Conservation (phyloP, 2,329 filamentous ascomycete genomes). For the Neopestalotiopsis rosae region DNA sequence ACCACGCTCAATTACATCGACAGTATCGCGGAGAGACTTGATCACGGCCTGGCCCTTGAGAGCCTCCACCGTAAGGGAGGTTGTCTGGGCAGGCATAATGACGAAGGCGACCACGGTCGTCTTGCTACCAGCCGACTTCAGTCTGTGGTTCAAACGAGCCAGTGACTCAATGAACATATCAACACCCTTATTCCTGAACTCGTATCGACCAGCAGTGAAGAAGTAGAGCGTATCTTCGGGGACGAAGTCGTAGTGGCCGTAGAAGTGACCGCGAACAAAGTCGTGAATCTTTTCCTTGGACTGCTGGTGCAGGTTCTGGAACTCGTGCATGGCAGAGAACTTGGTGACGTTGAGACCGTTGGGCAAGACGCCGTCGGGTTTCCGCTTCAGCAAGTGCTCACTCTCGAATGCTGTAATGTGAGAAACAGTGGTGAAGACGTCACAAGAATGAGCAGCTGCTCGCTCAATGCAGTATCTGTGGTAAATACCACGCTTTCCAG, state of each 20-base stretch:
- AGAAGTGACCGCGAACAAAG: slow-evolving; percentile 97
- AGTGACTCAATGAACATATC: slow-evolving; percentile 99
- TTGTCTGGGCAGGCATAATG: slow-evolving; percentile 97
- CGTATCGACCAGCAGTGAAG: slow-evolving; percentile 96
- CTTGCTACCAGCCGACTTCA: slow-evolving; percentile 85
- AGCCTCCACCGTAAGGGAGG: slow-evolving; percentile 92
- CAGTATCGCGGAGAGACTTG: slow-evolving; percentile 92
- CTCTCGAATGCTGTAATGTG: slow-evolving; percentile 99
- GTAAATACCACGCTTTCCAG: slow-evolving; percentile 97
- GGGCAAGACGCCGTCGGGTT: slow-evolving; percentile 93
- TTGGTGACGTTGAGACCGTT: slow-evolving; percentile 99
- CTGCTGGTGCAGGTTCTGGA: slow-evolving; percentile 96
- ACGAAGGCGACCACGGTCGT: slow-evolving; percentile 96
- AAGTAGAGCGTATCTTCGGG: slow-evolving; percentile 96
- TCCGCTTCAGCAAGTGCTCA: slow-evolving; percentile 95
- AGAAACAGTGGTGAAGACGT: slow-evolving; percentile 98
- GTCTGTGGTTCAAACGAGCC: slow-evolving; percentile 89
- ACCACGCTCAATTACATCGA: slow-evolving; percentile 89
- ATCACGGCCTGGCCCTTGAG: slow-evolving; percentile 97
- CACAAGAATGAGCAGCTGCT: slow-evolving; percentile 86
- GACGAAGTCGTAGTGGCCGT: slow-evolving; percentile 97
- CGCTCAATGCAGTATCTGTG: slow-evolving; percentile 98
- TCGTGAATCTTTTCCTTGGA: slow-evolving; percentile 98
- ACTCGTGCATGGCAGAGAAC: slow-evolving; percentile 97
- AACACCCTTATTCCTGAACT: slow-evolving; percentile 97